Evolutionary conservation across 345 rosid species (phyloP), one percentile per base, ranked within the genome.

Genomic region (Euclidium syriacum): DNA sequence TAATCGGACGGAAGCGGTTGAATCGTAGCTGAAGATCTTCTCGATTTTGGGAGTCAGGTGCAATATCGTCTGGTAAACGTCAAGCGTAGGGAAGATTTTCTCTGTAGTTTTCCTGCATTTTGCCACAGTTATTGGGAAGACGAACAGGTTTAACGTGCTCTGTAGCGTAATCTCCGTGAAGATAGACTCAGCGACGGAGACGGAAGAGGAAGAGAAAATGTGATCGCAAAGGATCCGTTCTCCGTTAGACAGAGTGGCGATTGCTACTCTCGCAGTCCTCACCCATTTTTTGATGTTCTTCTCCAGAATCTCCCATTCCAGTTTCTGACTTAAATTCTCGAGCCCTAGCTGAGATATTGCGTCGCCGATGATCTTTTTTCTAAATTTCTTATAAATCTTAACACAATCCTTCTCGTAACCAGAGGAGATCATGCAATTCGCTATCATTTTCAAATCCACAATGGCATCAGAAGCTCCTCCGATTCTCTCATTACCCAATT

Each of bases 341-440:
- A 86, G 77, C n/a, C 88, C 86, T 6, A 85, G 68, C 25, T 69
- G 58, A 52, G 81, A 77, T 29, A 91, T 29, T 2, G 81, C 74
- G 29, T 88, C 95, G 18, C 71, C 85, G 23, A 88, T 74, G 2
- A 74, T 71, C 38, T 94, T 86, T 61, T 75, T 85, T 3, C 96
- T 65, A 2, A 75, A 48, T 20, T 78, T 59, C 52, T 77, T 83
- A 51, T 88, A 91, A 25, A 86, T 72, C 55, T 72, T 80, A 11
- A 77, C 75, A 41, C 98, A 91, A 55, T 91, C 95, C 35, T 79
- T 86, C 2, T 74, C 79, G 52, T 86, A 86, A 0, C 98, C 98
- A 2, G 77, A 48, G 0, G 80, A 60, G 33, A 86, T 83, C 96
- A 91, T 88, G 68, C 88, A 83, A 8, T 79, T 85, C 0, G 92